A percentile compares a stretch with the other conserved stretches of the same genome.
Conservation (phyloP, 2,329 filamentous ascomycete genomes). For the Pseudonectria foliicola region DNA sequence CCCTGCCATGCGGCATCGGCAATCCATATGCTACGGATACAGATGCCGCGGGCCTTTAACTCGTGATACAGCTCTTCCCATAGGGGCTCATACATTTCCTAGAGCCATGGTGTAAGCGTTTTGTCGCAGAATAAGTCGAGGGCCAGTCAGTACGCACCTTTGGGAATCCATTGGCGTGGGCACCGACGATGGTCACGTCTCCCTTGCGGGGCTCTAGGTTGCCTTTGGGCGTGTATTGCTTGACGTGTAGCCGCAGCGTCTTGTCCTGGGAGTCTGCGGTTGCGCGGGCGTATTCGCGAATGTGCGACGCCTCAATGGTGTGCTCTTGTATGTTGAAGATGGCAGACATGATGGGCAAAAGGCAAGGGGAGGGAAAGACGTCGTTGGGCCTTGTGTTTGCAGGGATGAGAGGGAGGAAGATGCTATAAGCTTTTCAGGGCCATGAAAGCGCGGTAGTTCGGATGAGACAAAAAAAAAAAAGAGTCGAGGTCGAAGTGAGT, state of each 20-base stretch:
- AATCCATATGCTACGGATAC: conserved; percentile 80
- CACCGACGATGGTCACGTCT: conserved; percentile 77
- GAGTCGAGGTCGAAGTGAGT: too few relatives aligned
- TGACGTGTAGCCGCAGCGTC: conserved; percentile 65
- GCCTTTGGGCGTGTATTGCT: conserved; percentile 77
- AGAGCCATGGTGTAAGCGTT: too few relatives aligned
- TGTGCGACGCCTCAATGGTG: conserved; percentile 64
- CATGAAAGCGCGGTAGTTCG: too few relatives aligned
- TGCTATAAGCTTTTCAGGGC: too few relatives aligned
- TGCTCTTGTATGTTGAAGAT: conserved; percentile 66
- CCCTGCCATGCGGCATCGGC: conserved; percentile 85
- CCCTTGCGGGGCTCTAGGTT: conserved; percentile 62
- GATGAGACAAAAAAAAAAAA: too few relatives aligned
- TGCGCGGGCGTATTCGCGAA: conserved; percentile 72
- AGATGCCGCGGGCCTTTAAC: conserved; percentile 52
- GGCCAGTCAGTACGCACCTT: conserved; percentile 60
- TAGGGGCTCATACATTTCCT: conserved; percentile 88
- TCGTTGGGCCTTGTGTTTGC: conserved; percentile 10
- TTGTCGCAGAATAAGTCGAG: too few relatives aligned
- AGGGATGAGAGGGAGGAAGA: too few relatives aligned
- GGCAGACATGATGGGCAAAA: conserved; percentile 16
- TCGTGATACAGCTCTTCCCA: conserved; percentile 72
- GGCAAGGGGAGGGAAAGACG: too few relatives aligned
- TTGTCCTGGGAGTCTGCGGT: conserved; percentile 69
- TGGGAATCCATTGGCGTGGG: conserved; percentile 87